Evolutionary conservation across 108 stramenopile species (phyloP).

Genomic region (Skeletonema costatum): DNA sequence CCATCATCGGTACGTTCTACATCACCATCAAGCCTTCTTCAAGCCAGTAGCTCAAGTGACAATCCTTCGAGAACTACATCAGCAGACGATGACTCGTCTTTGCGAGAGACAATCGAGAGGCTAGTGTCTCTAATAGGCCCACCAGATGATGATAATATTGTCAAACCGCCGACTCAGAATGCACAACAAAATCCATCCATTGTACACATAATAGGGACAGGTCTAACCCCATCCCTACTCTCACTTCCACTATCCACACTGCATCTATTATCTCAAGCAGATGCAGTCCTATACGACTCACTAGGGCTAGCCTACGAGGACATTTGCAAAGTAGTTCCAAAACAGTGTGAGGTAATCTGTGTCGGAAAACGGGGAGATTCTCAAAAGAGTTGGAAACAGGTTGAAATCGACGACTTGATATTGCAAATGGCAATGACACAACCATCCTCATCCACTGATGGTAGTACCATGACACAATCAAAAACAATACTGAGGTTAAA

Average conservation of each 20-base stretch:
- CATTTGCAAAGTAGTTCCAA: constrained; percentile 35
- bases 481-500: constrained; percentile 33
- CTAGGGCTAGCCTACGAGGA: constrained; percentile 28
- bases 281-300: constrained; percentile 42
- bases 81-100: not conserved
- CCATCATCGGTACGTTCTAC: not conserved
- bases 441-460: not conserved
- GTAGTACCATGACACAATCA: constrained; percentile 5
- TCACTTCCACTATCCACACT: constrained; percentile 39
- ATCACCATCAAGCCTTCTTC: not conserved
- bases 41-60: constrained; percentile 61
- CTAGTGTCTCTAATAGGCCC: constrained; percentile 14
- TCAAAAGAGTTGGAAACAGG: constrained; percentile 31
- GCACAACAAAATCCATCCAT: not conserved
- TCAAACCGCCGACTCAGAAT: not conserved
- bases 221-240: constrained; percentile 27
- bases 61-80: not conserved
- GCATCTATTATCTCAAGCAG: constrained; percentile 28
- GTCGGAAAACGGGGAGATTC: constrained; percentile 45
- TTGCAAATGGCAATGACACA: constrained; percentile 18
- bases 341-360: constrained; percentile 26
- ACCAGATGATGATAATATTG: not conserved
- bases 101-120: constrained; percentile 2
- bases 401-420: constrained; percentile 37
- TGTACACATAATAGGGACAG: constrained; percentile 44